Conservation (phyloP, 495 filamentous ascomycete species). For the Penicillium canescens region DNA sequence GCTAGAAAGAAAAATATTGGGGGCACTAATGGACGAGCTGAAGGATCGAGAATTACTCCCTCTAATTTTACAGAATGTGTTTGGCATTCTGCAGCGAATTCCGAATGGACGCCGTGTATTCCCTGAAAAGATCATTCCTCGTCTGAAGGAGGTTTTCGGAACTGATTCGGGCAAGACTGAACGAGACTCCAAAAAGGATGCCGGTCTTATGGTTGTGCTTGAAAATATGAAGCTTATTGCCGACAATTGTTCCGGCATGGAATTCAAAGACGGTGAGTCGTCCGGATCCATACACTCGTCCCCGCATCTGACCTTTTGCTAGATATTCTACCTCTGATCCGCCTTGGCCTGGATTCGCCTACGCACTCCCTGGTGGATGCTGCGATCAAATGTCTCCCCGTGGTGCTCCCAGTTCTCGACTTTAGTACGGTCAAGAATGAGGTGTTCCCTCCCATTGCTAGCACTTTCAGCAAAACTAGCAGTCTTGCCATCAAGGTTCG, state of each 20-base stretch:
- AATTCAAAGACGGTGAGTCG: conserved; percentile 85
- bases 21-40: conserved; percentile 83
- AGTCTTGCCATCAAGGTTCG: conserved; percentile 92
- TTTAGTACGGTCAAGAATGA: conserved; percentile 96
- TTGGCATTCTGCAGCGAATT: conserved; percentile 76
- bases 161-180: conserved; percentile 58
- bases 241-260: conserved; percentile 79
- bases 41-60: conserved; percentile 87
- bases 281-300: not conserved
- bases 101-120: conserved; percentile 76
- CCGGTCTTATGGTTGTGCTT: conserved; percentile 83
- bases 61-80: conserved; percentile 84
- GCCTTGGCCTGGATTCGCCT: conserved; percentile 78
- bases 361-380: conserved; percentile 88
- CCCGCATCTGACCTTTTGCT: conserved; percentile 6
- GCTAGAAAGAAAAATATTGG: conserved; percentile 90
- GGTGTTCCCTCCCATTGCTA: conserved; percentile 85
- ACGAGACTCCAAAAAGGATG: conserved; percentile 80
- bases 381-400: conserved; percentile 69
- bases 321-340: conserved; percentile 86
- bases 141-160: conserved; percentile 78
- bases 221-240: conserved; percentile 77
- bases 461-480: conserved; percentile 87
- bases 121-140: conserved; percentile 80
- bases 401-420: conserved; percentile 78